Base-by-base conservation (phyloP, 176 grass and related monocot species). In the Phoenix dactylifera region DNA sequence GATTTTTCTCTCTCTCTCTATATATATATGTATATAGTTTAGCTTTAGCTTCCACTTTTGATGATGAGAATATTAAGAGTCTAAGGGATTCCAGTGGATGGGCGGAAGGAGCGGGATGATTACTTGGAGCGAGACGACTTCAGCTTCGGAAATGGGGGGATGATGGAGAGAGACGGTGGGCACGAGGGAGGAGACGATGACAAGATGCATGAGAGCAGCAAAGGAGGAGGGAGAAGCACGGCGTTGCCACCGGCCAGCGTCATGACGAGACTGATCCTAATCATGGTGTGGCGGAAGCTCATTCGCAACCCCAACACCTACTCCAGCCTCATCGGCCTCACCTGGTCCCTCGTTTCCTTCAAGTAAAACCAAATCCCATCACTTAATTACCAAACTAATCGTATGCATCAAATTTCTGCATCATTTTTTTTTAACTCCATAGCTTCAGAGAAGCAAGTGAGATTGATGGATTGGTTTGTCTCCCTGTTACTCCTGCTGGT, bases 211-310 rank as follows among this genome's bases (percentile, higher is more conserved):
- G 74, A 77, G 3, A 14, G 12, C 18, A 57, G 30, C 69, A 69
- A 28, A 72, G 65, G 72, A 39, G 22, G 63, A 18, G 30, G 73
- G 9, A 50, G 63, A 24, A 62, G 74, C 0, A 50, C 87, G 7
- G 73, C 71, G 60, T 92, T 98, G 93, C 93, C 93, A 4, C 93
- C 93, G 57, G 83, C 93, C 22, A 98, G 88, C 72, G 93, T 98
- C 19, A 98, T 98, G 84, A 98, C 93, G 7, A 55, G 93, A 56
- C 79, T 98, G 18, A 98, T 98, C 59, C 84, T 98, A 6, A 98
- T 98, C 87, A 92, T 98, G 93, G 93, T 98, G 52, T 98, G 93
- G 93, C 75, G 93, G 59, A 98, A 98, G 77, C 88, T 98, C 15
- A 98, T 98, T 73, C 85, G 93, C 74, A 98, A 98, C 70, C 93